phyloP scores from a whole-genome alignment of 2,329 filamentous ascomycete species.

The Fulvia fulva region DNA sequence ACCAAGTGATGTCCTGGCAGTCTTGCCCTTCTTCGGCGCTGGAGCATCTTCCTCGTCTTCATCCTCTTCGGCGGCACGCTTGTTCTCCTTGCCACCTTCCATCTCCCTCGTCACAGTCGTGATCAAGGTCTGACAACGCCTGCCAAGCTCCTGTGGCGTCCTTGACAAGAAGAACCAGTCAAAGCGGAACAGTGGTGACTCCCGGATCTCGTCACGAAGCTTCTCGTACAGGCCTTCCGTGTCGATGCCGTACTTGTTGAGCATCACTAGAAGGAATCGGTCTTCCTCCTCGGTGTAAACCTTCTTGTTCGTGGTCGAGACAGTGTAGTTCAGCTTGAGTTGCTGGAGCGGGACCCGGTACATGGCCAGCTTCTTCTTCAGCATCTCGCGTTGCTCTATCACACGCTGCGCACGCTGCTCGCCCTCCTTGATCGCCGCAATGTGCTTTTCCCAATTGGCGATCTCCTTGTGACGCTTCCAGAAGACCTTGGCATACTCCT shows the following conservation, averaged over 20 bases:
- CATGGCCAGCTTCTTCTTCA: constrained; percentile 91
- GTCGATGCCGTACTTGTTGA: constrained; percentile 90
- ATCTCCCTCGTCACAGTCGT: constrained; percentile 95
- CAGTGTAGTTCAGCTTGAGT: constrained; percentile 97
- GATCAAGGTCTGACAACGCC: constrained; percentile 88
- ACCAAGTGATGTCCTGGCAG: too few relatives aligned
- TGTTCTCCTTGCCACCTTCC: constrained; percentile 61
- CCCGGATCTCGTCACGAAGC: constrained; percentile 95
- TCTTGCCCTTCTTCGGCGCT: constrained; percentile 91
- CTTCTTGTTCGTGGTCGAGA: constrained; percentile 99
- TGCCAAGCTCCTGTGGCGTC: constrained; percentile 86
- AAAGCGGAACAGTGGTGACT: constrained; percentile 91
- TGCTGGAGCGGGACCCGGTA: constrained; percentile 97
- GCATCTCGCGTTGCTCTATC: constrained; percentile 86
- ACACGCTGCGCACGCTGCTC: constrained; percentile 86
- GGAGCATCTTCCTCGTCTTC: constrained; percentile 73
- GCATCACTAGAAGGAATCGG: constrained; percentile 85
- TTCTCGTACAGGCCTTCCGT: constrained; percentile 85
- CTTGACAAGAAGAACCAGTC: constrained; percentile 99
- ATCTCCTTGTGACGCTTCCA: constrained; percentile 95
- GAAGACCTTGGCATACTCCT: constrained; percentile 88
- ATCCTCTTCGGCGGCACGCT: constrained; percentile 74
- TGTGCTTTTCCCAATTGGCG: constrained; percentile 79
- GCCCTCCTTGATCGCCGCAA: constrained; percentile 85
- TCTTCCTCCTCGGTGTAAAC: constrained; percentile 99